Base-by-base conservation (phyloP, 2,329 filamentous ascomycete species). In the Leptoxyphium fumago region DNA sequence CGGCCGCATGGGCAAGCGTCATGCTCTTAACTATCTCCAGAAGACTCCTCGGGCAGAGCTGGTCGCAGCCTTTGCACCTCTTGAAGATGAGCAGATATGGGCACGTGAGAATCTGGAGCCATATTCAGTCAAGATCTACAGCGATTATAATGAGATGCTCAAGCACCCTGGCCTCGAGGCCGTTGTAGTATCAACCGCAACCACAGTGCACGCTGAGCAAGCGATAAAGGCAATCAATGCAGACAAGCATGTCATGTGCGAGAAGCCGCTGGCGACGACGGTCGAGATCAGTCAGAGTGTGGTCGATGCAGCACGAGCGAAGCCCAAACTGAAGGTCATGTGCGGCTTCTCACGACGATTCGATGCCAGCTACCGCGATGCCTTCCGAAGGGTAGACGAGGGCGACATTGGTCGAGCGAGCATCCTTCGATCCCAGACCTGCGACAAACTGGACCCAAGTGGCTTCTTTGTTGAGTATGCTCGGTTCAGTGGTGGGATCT, bases 401-500 rank as follows among this genome's bases (percentile, higher is more conserved):
- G 78, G 77, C 11, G 53, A 66, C 29, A 80, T 82, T 49, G 79
- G 78, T 5, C 65, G 69, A 0, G 73, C 77, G 2, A 69, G 72
- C 8, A 67, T 82, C 38, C 67, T 82, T 52, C 74, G 77, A 50
- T 75, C 70, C 39, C 78, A 82, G 60, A 82, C 78, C 0, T 80
- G 77, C 61, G 78, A 83, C 61, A 79, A 76, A 57, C 69, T 75
- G 45, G 76, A 81, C 46, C 74, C 77, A 0, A 69, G 68, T 0
- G 78, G 78, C 39, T 82, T 81, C 68, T 83, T 82, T 58, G 77
- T 83, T 44, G 67, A 71, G 17, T 83, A 82, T 60, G 76, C 79
- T 10, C 66, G 77, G 52, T 78, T 74, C 61, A 73, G 67, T 1
- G 79, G 80, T 29, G 78, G 78, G 17, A 80, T 82, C 56, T 83